Conservation (phyloP, 1,284 basidiomycete genomes). For the Naganishia albida region DNA sequence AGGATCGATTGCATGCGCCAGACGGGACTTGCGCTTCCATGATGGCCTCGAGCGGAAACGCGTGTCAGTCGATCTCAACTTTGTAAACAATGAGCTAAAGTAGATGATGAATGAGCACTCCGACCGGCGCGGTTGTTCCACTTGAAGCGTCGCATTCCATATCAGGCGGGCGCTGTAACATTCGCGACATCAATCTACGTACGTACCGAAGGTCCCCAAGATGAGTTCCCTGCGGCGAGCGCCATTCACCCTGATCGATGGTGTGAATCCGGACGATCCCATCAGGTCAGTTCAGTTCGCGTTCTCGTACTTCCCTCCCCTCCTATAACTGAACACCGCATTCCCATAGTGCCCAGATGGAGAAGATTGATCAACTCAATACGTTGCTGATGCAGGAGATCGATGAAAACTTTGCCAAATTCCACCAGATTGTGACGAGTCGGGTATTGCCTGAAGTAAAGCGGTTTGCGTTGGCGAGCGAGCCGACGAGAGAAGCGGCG, state of each 20-base stretch:
- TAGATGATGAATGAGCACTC: conserved; percentile 26
- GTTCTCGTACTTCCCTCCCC: background rate
- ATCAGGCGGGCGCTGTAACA: background rate
- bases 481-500: conserved; percentile 83
- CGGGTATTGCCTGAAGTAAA: conserved; percentile 83
- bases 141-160: background rate
- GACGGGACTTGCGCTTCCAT: background rate
- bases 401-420: conserved; percentile 87
- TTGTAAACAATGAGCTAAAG: conserved; percentile 19
- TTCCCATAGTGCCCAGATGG: conserved; percentile 58
- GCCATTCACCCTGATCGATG: conserved; percentile 22
- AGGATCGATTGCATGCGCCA: conserved; percentile 2
- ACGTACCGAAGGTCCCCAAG: background rate
- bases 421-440: conserved; percentile 80
- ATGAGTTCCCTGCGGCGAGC: conserved; percentile 21
- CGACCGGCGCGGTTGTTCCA: background rate
- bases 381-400: conserved; percentile 79
- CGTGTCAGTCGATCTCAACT: conserved; percentile 6
- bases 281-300: conserved; percentile 59
- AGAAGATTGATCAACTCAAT: conserved; percentile 93
- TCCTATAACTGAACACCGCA: background rate
- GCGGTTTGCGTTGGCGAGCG: conserved; percentile 78
- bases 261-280: conserved; percentile 69
- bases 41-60: background rate
- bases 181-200: background rate